These are phyloP conservation scores for Aureobasidium sp. DNA, from an alignment of 2,329 filamentous ascomycete genomes.

Conservation along the genomic window DNA sequence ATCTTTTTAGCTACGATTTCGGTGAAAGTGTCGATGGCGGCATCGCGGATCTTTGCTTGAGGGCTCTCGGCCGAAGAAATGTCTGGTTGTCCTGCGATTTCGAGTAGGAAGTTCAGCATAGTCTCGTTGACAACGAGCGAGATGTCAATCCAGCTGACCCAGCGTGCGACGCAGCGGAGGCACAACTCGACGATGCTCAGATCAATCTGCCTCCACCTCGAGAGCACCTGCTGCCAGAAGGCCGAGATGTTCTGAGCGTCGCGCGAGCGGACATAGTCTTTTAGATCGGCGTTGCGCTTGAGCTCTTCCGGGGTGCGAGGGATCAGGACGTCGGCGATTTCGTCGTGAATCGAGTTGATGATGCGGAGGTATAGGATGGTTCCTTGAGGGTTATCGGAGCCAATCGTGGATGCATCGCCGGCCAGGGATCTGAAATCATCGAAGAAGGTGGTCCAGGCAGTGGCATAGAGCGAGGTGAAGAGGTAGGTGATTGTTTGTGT, in stretches of 20 bases:
- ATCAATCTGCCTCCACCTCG: conserved; percentile 61
- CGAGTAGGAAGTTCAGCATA: conserved; percentile 77
- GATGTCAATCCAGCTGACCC: conserved; percentile 99
- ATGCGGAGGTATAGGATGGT: conserved; percentile 85
- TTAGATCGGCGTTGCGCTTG: conserved; percentile 80
- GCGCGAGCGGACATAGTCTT: conserved; percentile 78
- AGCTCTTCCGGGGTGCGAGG: conserved; percentile 70
- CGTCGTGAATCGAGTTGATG: conserved; percentile 85
- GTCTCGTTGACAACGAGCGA: conserved; percentile 83
- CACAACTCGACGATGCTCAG: conserved; percentile 78
- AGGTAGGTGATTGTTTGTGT: conserved; percentile 93
- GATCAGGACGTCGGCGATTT: conserved; percentile 89
- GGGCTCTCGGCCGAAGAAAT: conserved; percentile 50
- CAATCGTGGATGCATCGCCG: conserved; percentile 48
- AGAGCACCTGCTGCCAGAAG: conserved; percentile 87
- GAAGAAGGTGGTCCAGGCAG: conserved; percentile 83
- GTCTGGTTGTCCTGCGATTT: conserved; percentile 70
- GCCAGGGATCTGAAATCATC: conserved; percentile 81
- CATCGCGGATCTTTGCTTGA: conserved; percentile 72
- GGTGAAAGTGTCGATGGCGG: conserved; percentile 88
- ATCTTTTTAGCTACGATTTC: conserved; percentile 98
- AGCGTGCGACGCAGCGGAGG: conserved; percentile 85
- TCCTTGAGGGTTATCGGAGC: conserved; percentile 62
- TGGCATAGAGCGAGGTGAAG: conserved; percentile 78
- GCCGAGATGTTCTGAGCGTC: conserved; percentile 83